phyloP scores from a whole-genome alignment of 495 filamentous ascomycete genomes.

The Trichoderma reesei region DNA sequence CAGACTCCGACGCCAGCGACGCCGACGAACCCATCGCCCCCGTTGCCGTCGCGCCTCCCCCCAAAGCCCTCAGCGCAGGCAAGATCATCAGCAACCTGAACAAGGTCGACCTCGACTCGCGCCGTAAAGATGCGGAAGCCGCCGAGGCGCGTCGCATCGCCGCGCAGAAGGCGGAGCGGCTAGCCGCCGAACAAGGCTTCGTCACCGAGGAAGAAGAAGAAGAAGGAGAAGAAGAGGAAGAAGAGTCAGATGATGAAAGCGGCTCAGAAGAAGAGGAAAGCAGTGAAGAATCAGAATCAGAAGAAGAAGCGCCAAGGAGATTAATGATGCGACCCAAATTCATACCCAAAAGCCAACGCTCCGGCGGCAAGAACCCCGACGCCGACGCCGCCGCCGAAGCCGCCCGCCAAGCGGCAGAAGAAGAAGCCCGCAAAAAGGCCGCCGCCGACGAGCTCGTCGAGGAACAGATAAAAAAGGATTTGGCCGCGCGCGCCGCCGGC shows the following conservation, averaged over 20 bases:
- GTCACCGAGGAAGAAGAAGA: slow-evolving; percentile 52
- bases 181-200: slow-evolving; percentile 63
- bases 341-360: slow-evolving; percentile 72
- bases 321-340: slow-evolving; percentile 83
- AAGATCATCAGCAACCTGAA: slow-evolving; percentile 50
- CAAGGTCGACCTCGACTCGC: slow-evolving; percentile 57
- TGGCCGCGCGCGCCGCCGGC: slow-evolving; percentile 61
- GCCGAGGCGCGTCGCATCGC: slow-evolving; percentile 36
- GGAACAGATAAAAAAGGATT: slow-evolving; percentile 72
- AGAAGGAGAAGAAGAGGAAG: slow-evolving; percentile 34
- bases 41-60: slow-evolving; percentile 40
- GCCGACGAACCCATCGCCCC: slow-evolving; percentile 31
- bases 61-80: slow-evolving; percentile 47
- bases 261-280: slow-evolving; percentile 46
- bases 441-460: slow-evolving; percentile 72
- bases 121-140: slow-evolving; percentile 30
- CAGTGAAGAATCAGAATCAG: slow-evolving; percentile 32
- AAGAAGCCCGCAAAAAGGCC: slow-evolving; percentile 45
- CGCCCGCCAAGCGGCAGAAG: slow-evolving; percentile 16
- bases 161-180: slow-evolving; percentile 33
- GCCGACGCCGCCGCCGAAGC: slow-evolving; percentile 16
- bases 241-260: slow-evolving; percentile 45
- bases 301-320: slow-evolving; percentile 56
- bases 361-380: slow-evolving; percentile 16
- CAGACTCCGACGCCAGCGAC: slow-evolving; percentile 47